A percentile compares a stretch with the other conserved stretches of the same genome.
Conservation (phyloP, 2,329 filamentous ascomycete genomes). For the Ambrosiella xylebori region DNA sequence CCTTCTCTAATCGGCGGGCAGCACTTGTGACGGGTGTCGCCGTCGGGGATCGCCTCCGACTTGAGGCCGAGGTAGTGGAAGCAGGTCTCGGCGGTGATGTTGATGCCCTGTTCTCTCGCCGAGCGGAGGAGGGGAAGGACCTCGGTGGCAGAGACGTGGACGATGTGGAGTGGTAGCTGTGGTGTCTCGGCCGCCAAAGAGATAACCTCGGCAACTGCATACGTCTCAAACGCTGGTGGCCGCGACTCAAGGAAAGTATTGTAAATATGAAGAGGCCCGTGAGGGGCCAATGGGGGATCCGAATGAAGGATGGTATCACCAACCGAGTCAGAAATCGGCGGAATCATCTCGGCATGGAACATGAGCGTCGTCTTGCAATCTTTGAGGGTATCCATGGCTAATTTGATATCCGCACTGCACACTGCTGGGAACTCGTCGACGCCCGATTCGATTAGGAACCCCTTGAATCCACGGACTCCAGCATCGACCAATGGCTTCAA, state of each 20-base stretch:
- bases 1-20: constrained; percentile 77
- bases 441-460: constrained; percentile 91
- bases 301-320: constrained; percentile 59
- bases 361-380: constrained; percentile 78
- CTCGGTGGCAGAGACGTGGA: constrained; percentile 79
- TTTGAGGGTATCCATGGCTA: constrained; percentile 66
- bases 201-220: constrained; percentile 74
- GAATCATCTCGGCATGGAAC: constrained; percentile 98
- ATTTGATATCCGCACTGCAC: constrained; percentile 57
- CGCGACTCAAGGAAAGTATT: constrained; percentile 82
- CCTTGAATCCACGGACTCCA: constrained; percentile 91
- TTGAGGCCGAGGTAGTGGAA: constrained; percentile 85
- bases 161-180: constrained; percentile 73
- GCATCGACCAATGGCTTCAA: constrained; percentile 64
- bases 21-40: constrained; percentile 88
- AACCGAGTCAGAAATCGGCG: constrained; percentile 64
- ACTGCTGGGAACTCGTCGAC: constrained; percentile 94
- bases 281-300: constrained; percentile 49
- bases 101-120: constrained; percentile 55
- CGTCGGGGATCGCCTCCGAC: constrained; percentile 63
- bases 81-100: constrained; percentile 87
- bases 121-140: constrained; percentile 65
- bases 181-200: constrained; percentile 66
- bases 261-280: constrained; percentile 60
- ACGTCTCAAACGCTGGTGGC: constrained; percentile 78